These are phyloP conservation scores for Pseudogymnoascus pannorum DNA, from an alignment of 2,329 filamentous ascomycete genomes.

Conservation along the genomic window DNA sequence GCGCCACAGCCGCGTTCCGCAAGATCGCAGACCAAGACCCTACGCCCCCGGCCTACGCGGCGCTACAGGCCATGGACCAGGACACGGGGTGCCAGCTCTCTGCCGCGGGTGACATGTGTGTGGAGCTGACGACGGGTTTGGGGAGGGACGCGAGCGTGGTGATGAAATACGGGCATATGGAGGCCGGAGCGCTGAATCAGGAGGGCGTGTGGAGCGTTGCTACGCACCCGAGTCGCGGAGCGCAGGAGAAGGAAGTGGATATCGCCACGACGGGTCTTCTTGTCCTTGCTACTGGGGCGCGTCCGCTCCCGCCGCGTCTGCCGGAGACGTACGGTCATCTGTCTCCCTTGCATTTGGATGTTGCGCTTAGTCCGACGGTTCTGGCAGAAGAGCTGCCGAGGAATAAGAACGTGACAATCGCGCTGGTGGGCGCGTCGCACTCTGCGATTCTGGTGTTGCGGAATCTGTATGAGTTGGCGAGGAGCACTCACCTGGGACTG, in stretches of 20 bases:
- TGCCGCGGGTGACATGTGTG: conserved; percentile 49
- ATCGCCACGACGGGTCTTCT: conserved; percentile 22
- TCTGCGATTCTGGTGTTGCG: conserved; percentile 55
- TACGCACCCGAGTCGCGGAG: conserved; percentile 30
- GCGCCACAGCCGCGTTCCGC: conserved; percentile 44
- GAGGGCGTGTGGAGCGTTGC: conserved; percentile 33
- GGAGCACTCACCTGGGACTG: conserved; percentile 43
- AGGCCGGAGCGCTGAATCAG: conserved; percentile 20
- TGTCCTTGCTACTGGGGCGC: conserved; percentile 53
- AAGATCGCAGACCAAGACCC: conserved; percentile 39
- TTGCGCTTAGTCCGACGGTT: conserved; percentile 45
- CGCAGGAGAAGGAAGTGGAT: neutral
- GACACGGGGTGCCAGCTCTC: conserved; percentile 50
- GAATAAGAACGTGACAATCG: conserved; percentile 37
- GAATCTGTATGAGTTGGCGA: conserved; percentile 49
- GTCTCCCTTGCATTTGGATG: conserved; percentile 39
- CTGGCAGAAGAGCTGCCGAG: conserved; percentile 36
- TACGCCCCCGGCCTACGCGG: conserved; percentile 46
- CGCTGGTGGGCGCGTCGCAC: conserved; percentile 55
- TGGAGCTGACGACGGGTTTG: conserved; percentile 39
- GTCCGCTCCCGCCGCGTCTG: conserved; percentile 34
- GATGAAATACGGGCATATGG: neutral
- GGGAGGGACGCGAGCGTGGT: neutral
- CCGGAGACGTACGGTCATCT: conserved; percentile 27
- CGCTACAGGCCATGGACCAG: conserved; percentile 45